A percentile compares a stretch with the other conserved stretches of the same genome.
Evolutionary conservation across 2,329 filamentous ascomycete genomes (phyloP).

Genomic region (Ceratocystis papillata): DNA sequence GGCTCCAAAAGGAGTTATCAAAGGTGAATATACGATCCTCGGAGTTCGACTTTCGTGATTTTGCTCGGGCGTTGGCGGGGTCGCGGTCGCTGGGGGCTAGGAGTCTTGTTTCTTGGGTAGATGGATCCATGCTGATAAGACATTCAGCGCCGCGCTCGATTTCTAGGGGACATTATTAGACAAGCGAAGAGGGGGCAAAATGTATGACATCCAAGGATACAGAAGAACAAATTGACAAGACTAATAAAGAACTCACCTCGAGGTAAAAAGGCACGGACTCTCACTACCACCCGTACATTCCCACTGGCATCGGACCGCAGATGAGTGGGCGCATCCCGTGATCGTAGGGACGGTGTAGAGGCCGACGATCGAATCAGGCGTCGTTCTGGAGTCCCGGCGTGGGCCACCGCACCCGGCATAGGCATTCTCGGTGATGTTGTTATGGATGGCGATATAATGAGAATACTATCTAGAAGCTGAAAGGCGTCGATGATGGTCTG

Average conservation of each 20-base stretch:
- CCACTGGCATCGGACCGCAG: constrained; percentile 52
- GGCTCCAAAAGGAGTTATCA: constrained; percentile 97
- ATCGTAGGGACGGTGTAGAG: constrained; percentile 67
- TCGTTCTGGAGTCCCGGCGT: constrained; percentile 36
- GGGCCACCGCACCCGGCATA: constrained; percentile 34
- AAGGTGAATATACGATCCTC: constrained; percentile 92
- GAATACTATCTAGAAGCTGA: constrained; percentile 33
- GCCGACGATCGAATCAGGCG: constrained; percentile 51
- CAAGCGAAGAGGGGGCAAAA: neutral
- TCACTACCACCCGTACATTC: constrained; percentile 73
- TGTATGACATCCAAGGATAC: neutral
- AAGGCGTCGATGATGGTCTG: constrained; percentile 19
- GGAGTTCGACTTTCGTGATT: constrained; percentile 55
- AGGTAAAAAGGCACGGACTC: constrained; percentile 67
- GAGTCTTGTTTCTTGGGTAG: constrained; percentile 73
- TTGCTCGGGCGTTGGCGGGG: constrained; percentile 45
- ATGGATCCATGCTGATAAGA: constrained; percentile 82
- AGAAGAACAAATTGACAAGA: neutral
- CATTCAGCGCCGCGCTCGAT: constrained; percentile 70
- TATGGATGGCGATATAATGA: constrained; percentile 28
- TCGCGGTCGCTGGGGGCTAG: constrained; percentile 52
- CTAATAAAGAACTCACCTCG: constrained; percentile 46
- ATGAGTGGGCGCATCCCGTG: constrained; percentile 53
- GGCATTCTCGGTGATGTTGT: constrained; percentile 34
- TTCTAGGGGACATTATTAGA: constrained; percentile 45